Conservation (phyloP, 2,329 filamentous ascomycete genomes). For the Phialophora verrucosa region DNA sequence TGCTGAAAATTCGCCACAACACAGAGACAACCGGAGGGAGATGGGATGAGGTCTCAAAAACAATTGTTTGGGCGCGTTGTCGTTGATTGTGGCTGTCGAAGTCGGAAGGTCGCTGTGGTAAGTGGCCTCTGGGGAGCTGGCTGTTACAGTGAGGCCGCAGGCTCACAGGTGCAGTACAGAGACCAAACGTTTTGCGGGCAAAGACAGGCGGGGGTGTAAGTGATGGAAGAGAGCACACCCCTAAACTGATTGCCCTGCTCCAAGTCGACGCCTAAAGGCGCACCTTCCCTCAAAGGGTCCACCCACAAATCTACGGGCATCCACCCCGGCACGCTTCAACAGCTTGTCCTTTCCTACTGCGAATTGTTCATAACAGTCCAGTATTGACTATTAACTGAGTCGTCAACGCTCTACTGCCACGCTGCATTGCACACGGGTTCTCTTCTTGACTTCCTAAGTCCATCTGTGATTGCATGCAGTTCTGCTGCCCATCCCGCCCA, state of each 20-base stretch:
- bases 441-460: neutral
- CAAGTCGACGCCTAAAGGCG: neutral
- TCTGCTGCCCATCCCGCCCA: neutral
- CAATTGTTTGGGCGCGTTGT: slow-evolving; percentile 51
- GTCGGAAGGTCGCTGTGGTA: slow-evolving; percentile 21
- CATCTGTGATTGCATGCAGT: neutral
- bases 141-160: slow-evolving; percentile 1
- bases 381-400: neutral
- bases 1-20: slow-evolving; percentile 50
- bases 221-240: neutral
- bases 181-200: slow-evolving; percentile 5
- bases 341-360: neutral
- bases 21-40: slow-evolving; percentile 50
- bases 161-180: slow-evolving; percentile 6
- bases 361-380: neutral
- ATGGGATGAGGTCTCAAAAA: slow-evolving; percentile 52
- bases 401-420: neutral
- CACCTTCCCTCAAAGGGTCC: slow-evolving; percentile 1
- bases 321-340: neutral
- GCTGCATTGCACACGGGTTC: neutral
- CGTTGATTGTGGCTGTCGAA: slow-evolving; percentile 43
- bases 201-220: neutral
- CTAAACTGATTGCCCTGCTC: slow-evolving; percentile 4
- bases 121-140: slow-evolving; percentile 25
- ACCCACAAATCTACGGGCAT: slow-evolving; percentile 1